These are phyloP conservation scores for Euphorbia tirucalli DNA, from an alignment of 345 rosid species.

Conservation along the genomic window DNA sequence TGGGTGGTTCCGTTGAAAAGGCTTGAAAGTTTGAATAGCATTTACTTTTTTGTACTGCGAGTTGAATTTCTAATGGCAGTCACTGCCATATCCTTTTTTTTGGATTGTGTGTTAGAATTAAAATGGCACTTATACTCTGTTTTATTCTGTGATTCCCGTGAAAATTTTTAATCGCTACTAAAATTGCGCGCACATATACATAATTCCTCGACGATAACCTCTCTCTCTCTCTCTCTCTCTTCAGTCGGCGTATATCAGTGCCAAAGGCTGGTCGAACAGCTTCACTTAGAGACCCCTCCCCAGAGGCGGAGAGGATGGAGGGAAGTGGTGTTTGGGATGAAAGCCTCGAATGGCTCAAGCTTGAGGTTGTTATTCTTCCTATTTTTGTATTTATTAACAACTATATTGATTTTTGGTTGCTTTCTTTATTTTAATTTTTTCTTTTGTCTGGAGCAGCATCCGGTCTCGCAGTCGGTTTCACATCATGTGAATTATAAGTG, in stretches of 20 bases:
- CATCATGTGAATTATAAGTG: constrained; percentile 49
- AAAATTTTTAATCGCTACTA: background rate
- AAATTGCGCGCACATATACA: background rate
- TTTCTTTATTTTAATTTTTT: constrained; percentile 7
- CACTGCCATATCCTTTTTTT: too few relatives aligned
- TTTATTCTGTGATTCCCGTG: too few relatives aligned
- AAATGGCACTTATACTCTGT: too few relatives aligned
- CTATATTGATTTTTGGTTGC: background rate
- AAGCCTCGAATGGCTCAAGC: constrained; percentile 70
- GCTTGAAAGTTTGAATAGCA: too few relatives aligned
- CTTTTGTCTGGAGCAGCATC: constrained; percentile 30
- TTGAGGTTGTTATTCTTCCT: constrained; percentile 31
- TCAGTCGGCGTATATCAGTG: constrained; percentile 44
- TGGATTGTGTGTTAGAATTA: too few relatives aligned
- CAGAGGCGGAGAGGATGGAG: constrained; percentile 63
- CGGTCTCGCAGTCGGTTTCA: constrained; percentile 47
- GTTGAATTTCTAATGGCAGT: too few relatives aligned
- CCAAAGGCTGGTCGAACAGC: constrained; percentile 45
- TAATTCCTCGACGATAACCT: background rate
- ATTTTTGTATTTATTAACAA: background rate
- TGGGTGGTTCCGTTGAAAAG: too few relatives aligned
- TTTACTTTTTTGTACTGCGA: too few relatives aligned
- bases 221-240: background rate
- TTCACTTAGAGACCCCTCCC: constrained; percentile 47
- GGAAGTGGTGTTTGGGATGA: constrained; percentile 77